Base-by-base conservation (phyloP, 2,329 filamentous ascomycete species). In the Rutstroemia sp. region DNA sequence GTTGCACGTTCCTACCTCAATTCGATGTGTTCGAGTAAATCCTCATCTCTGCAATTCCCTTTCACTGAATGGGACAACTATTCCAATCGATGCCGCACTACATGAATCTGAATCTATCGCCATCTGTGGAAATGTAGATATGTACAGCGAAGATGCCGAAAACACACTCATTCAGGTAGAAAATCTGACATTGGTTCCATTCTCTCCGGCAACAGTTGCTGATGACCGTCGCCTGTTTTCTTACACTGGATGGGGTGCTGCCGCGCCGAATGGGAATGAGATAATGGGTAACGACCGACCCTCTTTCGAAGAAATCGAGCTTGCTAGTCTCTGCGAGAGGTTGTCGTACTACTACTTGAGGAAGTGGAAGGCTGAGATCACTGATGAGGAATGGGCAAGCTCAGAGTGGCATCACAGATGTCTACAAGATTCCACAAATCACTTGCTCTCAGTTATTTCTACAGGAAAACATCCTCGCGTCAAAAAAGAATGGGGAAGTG, bases 1-100 rank as follows among this genome's bases (percentile, higher is more conserved):
- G 19, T 18, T 61, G 16, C 53, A 58, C n/a, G 41, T 65, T 4
- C 62, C 62, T 16, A 59, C 56, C 2, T 21, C 21, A 4, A 59
- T 63, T 19, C 16, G 34, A 4, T 21, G 45, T 16, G 55, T 63
- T 18, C 23, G 52, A 5, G 57, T 63, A 8, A 60, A 62, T 45
- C 56, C 55, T 25, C 21, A 30, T 42, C 25, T 37, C n/a, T 58
- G 25, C 37, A 3, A 49, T 16, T 49, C 23, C 7, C 21, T 49
- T n/a, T 14, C 23, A 21, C 12, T 21, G 14, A 37, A 47, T 27
- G 25, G 14, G 1, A 25, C 14, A 9, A 23, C 21, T 1, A 27
- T 21, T 16, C 21, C 30, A 14, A 19, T 16, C 25, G 19, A 19
- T 14, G 14, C 18, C 12, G 21, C 25, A 47, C 8, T 23, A 8